phyloP scores from a whole-genome alignment of 306 rosid species.

The Lotus japonicus region DNA sequence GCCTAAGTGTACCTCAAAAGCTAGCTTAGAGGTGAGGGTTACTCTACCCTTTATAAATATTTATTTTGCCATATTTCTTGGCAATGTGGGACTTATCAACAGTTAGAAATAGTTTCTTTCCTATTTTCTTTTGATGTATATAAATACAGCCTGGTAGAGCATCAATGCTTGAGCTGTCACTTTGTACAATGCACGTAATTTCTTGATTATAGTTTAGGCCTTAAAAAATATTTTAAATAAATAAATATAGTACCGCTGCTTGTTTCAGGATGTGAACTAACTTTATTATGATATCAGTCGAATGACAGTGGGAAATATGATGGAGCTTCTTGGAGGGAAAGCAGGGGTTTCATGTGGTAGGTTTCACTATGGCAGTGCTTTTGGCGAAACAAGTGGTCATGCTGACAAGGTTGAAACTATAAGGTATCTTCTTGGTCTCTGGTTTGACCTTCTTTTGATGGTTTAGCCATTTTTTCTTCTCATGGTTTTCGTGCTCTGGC shows the following conservation, averaged over 20 bases:
- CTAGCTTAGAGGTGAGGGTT: too few species aligned
- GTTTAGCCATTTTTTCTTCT: background rate
- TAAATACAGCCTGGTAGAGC: too few species aligned
- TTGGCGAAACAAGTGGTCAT: conserved; percentile 97
- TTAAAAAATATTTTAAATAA: background rate
- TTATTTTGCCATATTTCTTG: too few species aligned
- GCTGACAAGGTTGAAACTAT: conserved; percentile 94
- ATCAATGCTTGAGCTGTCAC: too few species aligned
- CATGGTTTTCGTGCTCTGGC: conserved; percentile 25
- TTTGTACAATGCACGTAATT: too few species aligned
- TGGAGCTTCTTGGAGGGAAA: conserved; percentile 95
- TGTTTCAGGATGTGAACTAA: background rate
- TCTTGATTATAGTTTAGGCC: too few species aligned
- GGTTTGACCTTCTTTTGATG: background rate
- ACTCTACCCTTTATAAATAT: too few species aligned
- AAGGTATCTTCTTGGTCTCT: conserved; percentile 44
- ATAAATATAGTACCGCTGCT: background rate
- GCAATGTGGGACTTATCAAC: too few species aligned
- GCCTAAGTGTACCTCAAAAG: too few species aligned
- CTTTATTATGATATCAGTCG: conserved; percentile 53
- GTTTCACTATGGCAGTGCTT: conserved; percentile 97
- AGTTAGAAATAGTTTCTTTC: too few species aligned
- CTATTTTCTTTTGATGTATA: too few species aligned
- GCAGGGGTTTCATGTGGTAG: conserved; percentile 96
- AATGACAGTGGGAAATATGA: conserved; percentile 99